Percentiles rank a stretch among this genome's conserved stretches.
Conservation (phyloP, 805 yeast genomes). For the Starmerella apicola region DNA sequence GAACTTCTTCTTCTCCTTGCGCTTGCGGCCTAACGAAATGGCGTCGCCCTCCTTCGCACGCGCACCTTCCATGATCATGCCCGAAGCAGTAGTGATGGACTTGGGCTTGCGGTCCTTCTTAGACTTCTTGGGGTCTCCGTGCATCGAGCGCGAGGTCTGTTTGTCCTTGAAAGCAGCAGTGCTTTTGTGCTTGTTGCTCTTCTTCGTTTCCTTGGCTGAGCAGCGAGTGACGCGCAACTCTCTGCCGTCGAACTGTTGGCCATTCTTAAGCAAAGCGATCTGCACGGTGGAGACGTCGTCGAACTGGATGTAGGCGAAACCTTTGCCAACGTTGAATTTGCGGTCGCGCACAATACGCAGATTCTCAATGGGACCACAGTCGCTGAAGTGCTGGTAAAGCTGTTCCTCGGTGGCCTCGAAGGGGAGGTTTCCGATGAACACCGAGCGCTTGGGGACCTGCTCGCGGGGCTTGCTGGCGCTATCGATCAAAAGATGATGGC, state of each 20-base stretch:
- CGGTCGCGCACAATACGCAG: slow-evolving; percentile 87
- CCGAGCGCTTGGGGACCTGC: slow-evolving; percentile 69
- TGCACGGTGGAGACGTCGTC: slow-evolving; percentile 51
- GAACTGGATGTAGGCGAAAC: slow-evolving; percentile 93
- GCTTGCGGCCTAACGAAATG: slow-evolving; percentile 14
- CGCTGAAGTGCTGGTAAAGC: slow-evolving; percentile 67
- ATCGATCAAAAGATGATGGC: slow-evolving; percentile 78
- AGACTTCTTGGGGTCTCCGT: slow-evolving; percentile 4
- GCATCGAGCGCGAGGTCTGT: slow-evolving; percentile 11
- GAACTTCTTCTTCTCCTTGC: slow-evolving; percentile 12
- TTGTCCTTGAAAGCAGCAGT: slow-evolving; percentile 2
- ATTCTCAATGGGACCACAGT: slow-evolving; percentile 62
- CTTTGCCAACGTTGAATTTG: slow-evolving; percentile 91
- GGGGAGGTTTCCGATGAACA: slow-evolving; percentile 88
- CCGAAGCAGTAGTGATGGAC: no score
- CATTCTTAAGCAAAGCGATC: slow-evolving; percentile 69
- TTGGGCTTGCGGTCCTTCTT: not conserved
- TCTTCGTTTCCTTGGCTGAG: slow-evolving; percentile 25
- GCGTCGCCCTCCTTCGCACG: slow-evolving; percentile 23
- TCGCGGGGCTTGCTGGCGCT: slow-evolving; percentile 84
- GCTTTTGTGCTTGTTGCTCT: slow-evolving; percentile 2
- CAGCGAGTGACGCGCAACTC: slow-evolving; percentile 68
- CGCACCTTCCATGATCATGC: slow-evolving; percentile 23
- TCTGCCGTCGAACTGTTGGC: slow-evolving; percentile 45
- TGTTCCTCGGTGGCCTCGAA: slow-evolving; percentile 87